These are phyloP conservation scores for Pontederia paniculata DNA, from an alignment of 176 grass and related monocot genomes.

Conservation along the genomic window DNA sequence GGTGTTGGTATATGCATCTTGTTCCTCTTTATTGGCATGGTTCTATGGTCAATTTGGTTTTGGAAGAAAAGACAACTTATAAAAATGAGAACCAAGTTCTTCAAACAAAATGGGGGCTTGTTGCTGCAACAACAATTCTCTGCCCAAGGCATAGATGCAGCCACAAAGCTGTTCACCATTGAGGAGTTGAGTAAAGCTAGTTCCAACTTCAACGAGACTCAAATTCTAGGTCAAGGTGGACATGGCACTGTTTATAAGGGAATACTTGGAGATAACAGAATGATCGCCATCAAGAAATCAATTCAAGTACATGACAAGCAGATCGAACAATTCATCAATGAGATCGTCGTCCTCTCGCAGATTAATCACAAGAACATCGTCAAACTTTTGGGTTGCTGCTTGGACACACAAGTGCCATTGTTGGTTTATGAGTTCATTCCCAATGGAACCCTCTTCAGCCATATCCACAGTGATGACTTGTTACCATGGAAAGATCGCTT, in stretches of 20 bases:
- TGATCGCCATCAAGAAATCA: conserved; percentile 23
- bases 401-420: conserved; percentile 13
- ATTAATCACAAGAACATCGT: conserved; percentile 18
- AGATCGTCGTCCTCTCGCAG: conserved; percentile 17
- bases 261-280: conserved; percentile 1
- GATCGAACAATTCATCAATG: conserved; percentile 18
- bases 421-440: conserved; percentile 10
- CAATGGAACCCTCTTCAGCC: conserved; percentile 16
- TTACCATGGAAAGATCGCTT: conserved; percentile 5
- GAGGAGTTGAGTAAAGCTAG: conserved; percentile 13
- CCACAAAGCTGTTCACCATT: conserved; percentile 7
- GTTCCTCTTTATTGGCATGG: no score
- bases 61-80: conserved; percentile 7
- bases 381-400: conserved; percentile 17
- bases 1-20: no score
- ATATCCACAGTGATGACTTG: conserved; percentile 6
- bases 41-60: not conserved
- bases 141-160: conserved; percentile 10
- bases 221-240: conserved; percentile 17
- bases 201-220: conserved; percentile 3
- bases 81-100: conserved; percentile 10
- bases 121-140: conserved; percentile 11
- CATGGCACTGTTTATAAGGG: conserved; percentile 17
- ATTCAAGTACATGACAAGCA: conserved; percentile 3
- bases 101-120: conserved; percentile 14